Base-by-base conservation (phyloP, 768 basidiomycete genomes). In the Leccinum olivaceopallidum region DNA sequence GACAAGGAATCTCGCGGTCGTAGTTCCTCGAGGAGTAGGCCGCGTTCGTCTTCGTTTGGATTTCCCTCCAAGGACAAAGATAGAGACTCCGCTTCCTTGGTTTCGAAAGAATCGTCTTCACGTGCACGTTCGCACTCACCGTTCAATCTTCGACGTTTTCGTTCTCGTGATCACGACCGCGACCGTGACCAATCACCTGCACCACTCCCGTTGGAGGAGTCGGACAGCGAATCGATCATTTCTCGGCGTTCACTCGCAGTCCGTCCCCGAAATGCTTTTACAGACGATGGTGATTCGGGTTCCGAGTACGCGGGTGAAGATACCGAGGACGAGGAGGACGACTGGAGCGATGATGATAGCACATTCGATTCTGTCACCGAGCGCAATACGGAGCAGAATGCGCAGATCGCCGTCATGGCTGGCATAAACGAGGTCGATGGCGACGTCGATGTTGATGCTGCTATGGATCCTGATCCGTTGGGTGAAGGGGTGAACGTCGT, bases 401-500 rank as follows among this genome's bases (percentile, higher is more conserved):
- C 90, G 1, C 78, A 87, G 42, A 76, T 80, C 24, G 71, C 79
- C 0, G 73, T 77, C 2, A 8, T 72, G 57, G 60, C 60, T 1
- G 61, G 63, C 14, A 64, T 63, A 4, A 52, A 63, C 28, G 74
- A 74, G n/a, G 55, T 53, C 2, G 73, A 74, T 20, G 83, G 81
- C 9, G 80, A 83, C 12, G 67, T 60, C 2, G 89, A 89, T 56
- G 78, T 75, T 18, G 88, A 89, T 53, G 73, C 70, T 42, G 76
- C 82, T 44, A 70, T 81, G 69, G 86, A 87, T 57, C 84, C 88
- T 1, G 94, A 95, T 73, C 92, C 91, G 0, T 80, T 95, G 10
- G 95, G 95, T 13, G 95, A 97, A 74, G 95, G 94, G 58, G 90
- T 93, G 20, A 95, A 94, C 67, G 88, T 95, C 56, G 85, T 94